Conservation (phyloP, 345 rosid genomes). For the Arabidopsis thaliana region DNA sequence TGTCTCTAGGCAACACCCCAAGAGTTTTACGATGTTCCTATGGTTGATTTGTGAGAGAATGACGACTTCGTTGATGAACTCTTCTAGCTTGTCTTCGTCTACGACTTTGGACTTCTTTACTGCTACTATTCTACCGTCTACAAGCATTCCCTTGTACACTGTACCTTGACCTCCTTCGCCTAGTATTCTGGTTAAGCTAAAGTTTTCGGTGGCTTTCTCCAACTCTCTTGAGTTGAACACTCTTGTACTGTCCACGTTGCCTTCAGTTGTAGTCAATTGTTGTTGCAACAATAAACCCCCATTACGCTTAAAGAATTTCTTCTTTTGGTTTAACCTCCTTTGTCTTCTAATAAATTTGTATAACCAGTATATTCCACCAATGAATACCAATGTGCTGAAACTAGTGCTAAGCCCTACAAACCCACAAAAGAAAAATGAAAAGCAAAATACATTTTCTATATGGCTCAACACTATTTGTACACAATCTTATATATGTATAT, state of each 20-base stretch:
- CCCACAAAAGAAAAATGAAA: not conserved
- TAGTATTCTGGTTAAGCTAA: constrained; percentile 33
- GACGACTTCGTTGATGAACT: constrained; percentile 54
- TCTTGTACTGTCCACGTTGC: constrained; percentile 34
- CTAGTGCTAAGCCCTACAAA: constrained; percentile 15
- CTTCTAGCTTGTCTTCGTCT: constrained; percentile 49
- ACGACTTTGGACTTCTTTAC: constrained; percentile 52
- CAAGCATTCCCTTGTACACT: constrained; percentile 40
- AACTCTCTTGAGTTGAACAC: constrained; percentile 47
- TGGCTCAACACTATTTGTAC: not conserved
- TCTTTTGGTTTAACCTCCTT: constrained; percentile 9
- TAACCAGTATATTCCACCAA: constrained; percentile 9
- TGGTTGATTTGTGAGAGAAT: constrained; percentile 57
- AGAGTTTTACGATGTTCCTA: constrained; percentile 48
- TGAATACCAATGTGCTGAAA: constrained; percentile 23
- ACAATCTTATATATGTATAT: not conserved
- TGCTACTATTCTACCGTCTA: constrained; percentile 44
- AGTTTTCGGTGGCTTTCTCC: constrained; percentile 40
- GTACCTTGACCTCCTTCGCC: constrained; percentile 56
- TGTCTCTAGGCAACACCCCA: constrained; percentile 53
- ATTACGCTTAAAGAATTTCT: constrained; percentile 38
- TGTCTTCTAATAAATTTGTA: constrained; percentile 19
- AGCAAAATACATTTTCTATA: not conserved
- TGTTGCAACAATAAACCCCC: constrained; percentile 47
- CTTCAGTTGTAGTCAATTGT: constrained; percentile 25